Conservation (phyloP, 2,329 filamentous ascomycete genomes). For the Penicillium sp. region DNA sequence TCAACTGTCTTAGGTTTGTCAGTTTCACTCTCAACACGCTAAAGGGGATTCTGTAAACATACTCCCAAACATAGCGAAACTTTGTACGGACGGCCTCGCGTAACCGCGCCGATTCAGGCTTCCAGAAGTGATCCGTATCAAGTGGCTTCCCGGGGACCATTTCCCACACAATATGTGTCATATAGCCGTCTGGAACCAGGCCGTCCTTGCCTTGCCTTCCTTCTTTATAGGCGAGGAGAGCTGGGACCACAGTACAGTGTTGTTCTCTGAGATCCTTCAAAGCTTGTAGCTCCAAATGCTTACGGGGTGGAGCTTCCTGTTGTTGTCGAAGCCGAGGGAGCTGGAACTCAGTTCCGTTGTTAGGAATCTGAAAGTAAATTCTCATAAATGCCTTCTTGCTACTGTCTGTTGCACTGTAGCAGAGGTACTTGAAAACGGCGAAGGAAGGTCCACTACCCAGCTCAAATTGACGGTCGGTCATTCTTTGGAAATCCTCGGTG, state of each 20-base stretch:
- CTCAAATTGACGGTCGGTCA: not conserved
- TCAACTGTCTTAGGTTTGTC: not conserved
- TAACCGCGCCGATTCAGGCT: not conserved
- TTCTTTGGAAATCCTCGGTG: not conserved
- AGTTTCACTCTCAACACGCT: not conserved
- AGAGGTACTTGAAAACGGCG: not conserved
- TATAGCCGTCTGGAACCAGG: not conserved
- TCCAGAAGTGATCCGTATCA: not conserved
- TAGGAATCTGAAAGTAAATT: not conserved
- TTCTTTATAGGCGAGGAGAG: not conserved
- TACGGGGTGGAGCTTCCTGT: not conserved
- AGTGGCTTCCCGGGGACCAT: not conserved
- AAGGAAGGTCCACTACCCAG: not conserved
- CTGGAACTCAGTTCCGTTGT: not conserved
- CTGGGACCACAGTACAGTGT: not conserved
- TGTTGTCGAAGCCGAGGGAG: not conserved
- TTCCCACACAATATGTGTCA: not conserved
- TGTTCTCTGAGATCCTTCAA: not conserved
- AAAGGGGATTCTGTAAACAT: not conserved
- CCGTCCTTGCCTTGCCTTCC: not conserved
- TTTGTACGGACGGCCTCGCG: not conserved
- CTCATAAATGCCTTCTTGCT: not conserved
- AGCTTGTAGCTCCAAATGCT: not conserved
- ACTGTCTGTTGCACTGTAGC: not conserved
- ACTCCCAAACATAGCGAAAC: not conserved